Conservation (phyloP, 176 grass and related monocot genomes). For the Triticum dicoccoides region DNA sequence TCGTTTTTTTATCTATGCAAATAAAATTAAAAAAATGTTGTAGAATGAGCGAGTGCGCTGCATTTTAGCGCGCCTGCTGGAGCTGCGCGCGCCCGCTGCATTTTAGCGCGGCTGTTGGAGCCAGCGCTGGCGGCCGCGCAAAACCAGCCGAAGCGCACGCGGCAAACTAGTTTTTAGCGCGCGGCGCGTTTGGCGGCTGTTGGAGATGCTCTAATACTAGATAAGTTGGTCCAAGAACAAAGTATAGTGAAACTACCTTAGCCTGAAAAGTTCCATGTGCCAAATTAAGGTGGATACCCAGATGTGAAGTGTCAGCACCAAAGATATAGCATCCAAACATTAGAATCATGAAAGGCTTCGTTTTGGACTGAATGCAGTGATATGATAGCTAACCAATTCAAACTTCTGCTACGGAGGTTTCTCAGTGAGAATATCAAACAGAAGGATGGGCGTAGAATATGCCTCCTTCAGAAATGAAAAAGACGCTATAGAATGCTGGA, state of each 20-base stretch:
- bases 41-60: too few species aligned
- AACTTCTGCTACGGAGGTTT: slow-evolving; percentile 61
- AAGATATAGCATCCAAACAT: neutral
- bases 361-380: neutral
- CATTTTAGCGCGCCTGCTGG: too few species aligned
- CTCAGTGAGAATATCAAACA: slow-evolving; percentile 63
- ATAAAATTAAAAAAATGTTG: too few species aligned
- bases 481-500: neutral
- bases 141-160: too few species aligned
- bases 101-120: too few species aligned
- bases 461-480: slow-evolving; percentile 51
- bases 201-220: neutral
- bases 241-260: slow-evolving; percentile 44
- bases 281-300: neutral
- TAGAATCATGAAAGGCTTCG: neutral
- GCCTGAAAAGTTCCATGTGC: slow-evolving; percentile 46
- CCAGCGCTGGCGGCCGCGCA: too few species aligned
- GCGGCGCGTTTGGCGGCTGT: too few species aligned
- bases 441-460: slow-evolving; percentile 53
- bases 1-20: too few species aligned
- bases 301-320: neutral
- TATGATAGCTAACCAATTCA: slow-evolving; percentile 53
- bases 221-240: neutral
- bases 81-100: too few species aligned
- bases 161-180: too few species aligned